These are phyloP conservation scores for Candida maesae DNA, from an alignment of 805 yeast species.

Conservation along the genomic window DNA sequence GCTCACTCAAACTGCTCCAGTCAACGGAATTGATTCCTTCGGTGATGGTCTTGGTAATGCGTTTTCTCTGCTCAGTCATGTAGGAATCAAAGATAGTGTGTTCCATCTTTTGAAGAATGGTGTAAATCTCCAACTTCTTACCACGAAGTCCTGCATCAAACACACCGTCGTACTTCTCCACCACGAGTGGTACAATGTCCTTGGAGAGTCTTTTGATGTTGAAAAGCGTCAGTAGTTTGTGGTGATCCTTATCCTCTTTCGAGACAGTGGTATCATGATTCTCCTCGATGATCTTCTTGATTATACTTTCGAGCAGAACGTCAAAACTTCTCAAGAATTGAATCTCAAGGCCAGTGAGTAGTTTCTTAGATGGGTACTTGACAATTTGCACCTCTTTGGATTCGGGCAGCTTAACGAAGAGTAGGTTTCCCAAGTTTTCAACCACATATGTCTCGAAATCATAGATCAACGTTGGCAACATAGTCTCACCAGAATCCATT, in stretches of 20 bases:
- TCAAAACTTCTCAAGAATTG: slow-evolving; percentile 44
- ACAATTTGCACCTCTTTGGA: slow-evolving; percentile 34
- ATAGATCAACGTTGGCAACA: slow-evolving; percentile 33
- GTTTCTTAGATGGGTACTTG: slow-evolving; percentile 33
- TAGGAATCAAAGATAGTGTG: slow-evolving; percentile 50
- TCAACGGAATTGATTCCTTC: slow-evolving; percentile 38
- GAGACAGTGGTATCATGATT: slow-evolving; percentile 23
- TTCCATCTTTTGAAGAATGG: slow-evolving; percentile 46
- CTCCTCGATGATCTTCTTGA: slow-evolving; percentile 38
- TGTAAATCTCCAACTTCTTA: slow-evolving; percentile 41
- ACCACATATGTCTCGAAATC: slow-evolving; percentile 33
- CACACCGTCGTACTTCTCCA: slow-evolving; percentile 45
- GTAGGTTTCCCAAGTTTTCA: slow-evolving; percentile 29
- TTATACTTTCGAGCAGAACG: slow-evolving; percentile 39
- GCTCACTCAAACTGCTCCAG: slow-evolving; percentile 38
- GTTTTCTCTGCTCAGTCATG: slow-evolving; percentile 43
- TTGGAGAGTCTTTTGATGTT: slow-evolving; percentile 48
- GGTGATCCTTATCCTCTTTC: slow-evolving; percentile 35
- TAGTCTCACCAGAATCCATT: slow-evolving; percentile 33
- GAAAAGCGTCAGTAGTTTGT: slow-evolving; percentile 48
- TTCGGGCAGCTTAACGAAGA: slow-evolving; percentile 34
- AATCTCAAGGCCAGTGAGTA: slow-evolving; percentile 35
- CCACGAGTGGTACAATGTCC: slow-evolving; percentile 43
- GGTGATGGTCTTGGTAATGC: slow-evolving; percentile 36
- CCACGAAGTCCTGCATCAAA: slow-evolving; percentile 44